Conservation (phyloP, 164 flowering plant species). For the Vitis rupestris region DNA sequence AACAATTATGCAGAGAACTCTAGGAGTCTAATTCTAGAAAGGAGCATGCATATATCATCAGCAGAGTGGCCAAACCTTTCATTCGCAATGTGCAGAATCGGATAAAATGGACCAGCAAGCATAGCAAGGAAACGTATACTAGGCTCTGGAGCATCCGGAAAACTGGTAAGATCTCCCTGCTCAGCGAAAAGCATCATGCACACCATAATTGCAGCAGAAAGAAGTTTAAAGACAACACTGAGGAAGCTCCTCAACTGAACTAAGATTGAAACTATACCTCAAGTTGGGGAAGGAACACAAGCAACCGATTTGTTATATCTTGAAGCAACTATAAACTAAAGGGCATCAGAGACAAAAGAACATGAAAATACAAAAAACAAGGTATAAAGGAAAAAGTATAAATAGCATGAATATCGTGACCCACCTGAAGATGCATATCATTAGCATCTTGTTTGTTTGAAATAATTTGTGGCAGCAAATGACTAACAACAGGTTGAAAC, state of each 20-base stretch:
- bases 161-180: slow-evolving; percentile 74
- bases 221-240: not conserved
- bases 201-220: slow-evolving; percentile 1
- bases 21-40: not conserved
- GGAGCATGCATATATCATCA: slow-evolving; percentile 1
- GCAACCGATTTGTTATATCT: slow-evolving; percentile 77
- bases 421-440: slow-evolving; percentile 86
- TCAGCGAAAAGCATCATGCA: slow-evolving; percentile 13
- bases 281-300: slow-evolving; percentile 78
- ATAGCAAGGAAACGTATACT: slow-evolving; percentile 77
- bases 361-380: slow-evolving; percentile 15
- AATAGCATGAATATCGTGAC: slow-evolving; percentile 8
- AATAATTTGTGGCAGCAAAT: slow-evolving; percentile 75
- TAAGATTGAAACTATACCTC: slow-evolving; percentile 53
- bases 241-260: not conserved
- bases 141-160: slow-evolving; percentile 64
- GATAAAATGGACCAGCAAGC: slow-evolving; percentile 93
- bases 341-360: slow-evolving; percentile 30
- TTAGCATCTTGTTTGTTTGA: slow-evolving; percentile 75
- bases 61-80: slow-evolving; percentile 57
- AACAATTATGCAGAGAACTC: not conserved
- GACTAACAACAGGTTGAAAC: slow-evolving; percentile 83
- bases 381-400: not conserved
- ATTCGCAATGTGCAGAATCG: slow-evolving; percentile 64
- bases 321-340: slow-evolving; percentile 74